Conservation (phyloP, 2,329 filamentous ascomycete species). For the Botryotinia convoluta region DNA sequence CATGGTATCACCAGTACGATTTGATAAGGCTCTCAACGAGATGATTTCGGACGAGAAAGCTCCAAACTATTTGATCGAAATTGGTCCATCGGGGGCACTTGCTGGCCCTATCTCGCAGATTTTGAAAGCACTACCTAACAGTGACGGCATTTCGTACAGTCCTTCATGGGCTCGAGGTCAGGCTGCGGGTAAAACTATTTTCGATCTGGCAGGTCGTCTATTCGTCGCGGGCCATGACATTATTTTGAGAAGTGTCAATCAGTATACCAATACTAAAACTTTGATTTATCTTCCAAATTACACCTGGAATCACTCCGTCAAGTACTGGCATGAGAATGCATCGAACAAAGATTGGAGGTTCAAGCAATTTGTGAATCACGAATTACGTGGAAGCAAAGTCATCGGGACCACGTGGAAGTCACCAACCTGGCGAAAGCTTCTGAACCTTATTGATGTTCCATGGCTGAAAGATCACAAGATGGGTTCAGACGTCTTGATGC, state of each 20-base stretch:
- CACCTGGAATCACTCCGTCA: constrained; percentile 52
- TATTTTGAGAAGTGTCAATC: constrained; percentile 30
- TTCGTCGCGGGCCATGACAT: constrained; percentile 14
- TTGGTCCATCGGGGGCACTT: constrained; percentile 23
- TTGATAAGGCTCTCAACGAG: constrained; percentile 19
- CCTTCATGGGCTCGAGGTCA: constrained; percentile 18
- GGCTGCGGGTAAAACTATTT: constrained; percentile 4
- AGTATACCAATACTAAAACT: constrained; percentile 33
- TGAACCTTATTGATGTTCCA: constrained; percentile 44
- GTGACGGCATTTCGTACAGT: constrained; percentile 37
- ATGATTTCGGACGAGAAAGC: neutral
- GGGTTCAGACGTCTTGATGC: constrained; percentile 50
- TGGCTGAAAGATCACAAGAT: constrained; percentile 53
- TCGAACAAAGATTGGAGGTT: constrained; percentile 46
- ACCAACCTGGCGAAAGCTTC: constrained; percentile 35
- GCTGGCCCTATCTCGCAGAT: constrained; percentile 23
- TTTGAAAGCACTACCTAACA: constrained; percentile 33
- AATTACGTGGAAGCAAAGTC: constrained; percentile 46
- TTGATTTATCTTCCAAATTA: constrained; percentile 49
- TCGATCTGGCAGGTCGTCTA: constrained; percentile 20
- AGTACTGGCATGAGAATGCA: constrained; percentile 53
- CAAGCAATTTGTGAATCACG: constrained; percentile 46
- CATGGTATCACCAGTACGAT: constrained; percentile 26
- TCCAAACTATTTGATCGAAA: constrained; percentile 20
- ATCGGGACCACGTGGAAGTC: constrained; percentile 26